A percentile compares a stretch with the other conserved stretches of the same genome.
Evolutionary conservation across 805 yeast genomes (phyloP).

Genomic region (Ogataea philodendri): DNA sequence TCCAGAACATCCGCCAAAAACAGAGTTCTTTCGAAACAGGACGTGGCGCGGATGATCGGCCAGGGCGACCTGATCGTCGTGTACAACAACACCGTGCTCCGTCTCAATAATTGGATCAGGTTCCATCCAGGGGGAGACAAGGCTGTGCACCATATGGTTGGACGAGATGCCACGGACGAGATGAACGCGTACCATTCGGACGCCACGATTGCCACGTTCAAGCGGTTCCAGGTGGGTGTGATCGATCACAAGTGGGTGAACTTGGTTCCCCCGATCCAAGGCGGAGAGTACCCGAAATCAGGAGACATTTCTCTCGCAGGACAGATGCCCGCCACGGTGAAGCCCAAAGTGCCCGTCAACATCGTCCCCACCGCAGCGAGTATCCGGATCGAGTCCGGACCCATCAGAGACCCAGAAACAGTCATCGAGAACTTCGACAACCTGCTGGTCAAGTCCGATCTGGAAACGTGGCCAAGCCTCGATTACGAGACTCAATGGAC

Average conservation of each 20-base stretch:
- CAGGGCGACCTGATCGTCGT: conserved; percentile 71
- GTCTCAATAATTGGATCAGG: conserved; percentile 67
- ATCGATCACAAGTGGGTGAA: conserved; percentile 69
- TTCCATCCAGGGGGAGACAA: conserved; percentile 88
- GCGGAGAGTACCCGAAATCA: conserved; percentile 49
- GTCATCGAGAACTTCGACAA: conserved; percentile 59
- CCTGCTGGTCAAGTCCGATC: conserved; percentile 51
- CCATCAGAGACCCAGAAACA: conserved; percentile 54
- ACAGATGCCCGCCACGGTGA: conserved; percentile 39
- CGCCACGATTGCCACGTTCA: conserved; percentile 51
- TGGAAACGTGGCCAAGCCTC: conserved; percentile 56
- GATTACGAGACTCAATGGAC: conserved; percentile 64
- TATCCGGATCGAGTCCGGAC: conserved; percentile 11
- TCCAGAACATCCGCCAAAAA: too few relatives aligned
- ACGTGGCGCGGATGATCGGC: conserved; percentile 55
- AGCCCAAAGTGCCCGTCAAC: conserved; percentile 54
- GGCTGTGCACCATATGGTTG: conserved; percentile 80
- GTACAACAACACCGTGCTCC: conserved; percentile 56
- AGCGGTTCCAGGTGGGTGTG: conserved; percentile 61
- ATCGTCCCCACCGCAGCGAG: conserved; percentile 38
- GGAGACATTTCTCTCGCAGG: conserved; percentile 37
- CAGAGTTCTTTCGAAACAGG: too few relatives aligned
- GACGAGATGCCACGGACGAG: conserved; percentile 88
- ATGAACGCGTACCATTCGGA: conserved; percentile 79
- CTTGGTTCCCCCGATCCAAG: conserved; percentile 85